Evolutionary conservation across 2,329 filamentous ascomycete species (phyloP), one percentile per base, ranked within the genome.

Genomic region (Cladosporium oxysporum): DNA sequence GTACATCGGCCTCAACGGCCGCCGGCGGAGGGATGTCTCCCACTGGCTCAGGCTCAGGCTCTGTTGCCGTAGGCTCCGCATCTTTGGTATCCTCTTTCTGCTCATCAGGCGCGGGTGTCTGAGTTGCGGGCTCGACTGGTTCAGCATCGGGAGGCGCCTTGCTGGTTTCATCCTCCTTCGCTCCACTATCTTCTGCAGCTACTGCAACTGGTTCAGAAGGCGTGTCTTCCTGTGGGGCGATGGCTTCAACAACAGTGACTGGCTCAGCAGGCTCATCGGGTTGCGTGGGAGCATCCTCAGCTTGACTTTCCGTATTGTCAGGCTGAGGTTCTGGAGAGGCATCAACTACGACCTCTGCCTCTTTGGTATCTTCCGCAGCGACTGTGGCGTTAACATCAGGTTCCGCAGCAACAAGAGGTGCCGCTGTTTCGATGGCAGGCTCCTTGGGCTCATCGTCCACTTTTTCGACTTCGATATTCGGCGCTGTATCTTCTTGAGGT

Each of bases 241-340:
- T 33, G 12, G 3, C 31, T 58, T 58, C 55, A 28, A 23, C 31
- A 26, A 29, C 8, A 21, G 52, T 11, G 31, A 21, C 18, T 8
- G 31, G 10, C 55, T 37, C 33, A 41, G 14, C 55, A 58, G 55
- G 31, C 55, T 58, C 55, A 58, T 41, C 33, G 55, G 55, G 31
- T 23, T 58, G 31, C 11, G 55, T 18, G 26, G 29, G 2, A 8
- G 16, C 33, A 31, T 28, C 37, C 23, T 47, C 57, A 37, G 55
- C 5, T 21, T 59, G 31, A 8, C 35, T 59, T 10, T 28, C 55
- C 14, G 33, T 2, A 28, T 21, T 29, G 41, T 59, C 57, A 23
- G 53, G n/a, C n/a, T 58, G 10, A 37, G 29, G 8, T 12, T 37
- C 31, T 58, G 33, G 16, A 8, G 12, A n/a, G 31, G n/a, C 18